Base-by-base conservation (phyloP, 1,284 basidiomycete genomes). In the Kalmanozyma brasiliensis region DNA sequence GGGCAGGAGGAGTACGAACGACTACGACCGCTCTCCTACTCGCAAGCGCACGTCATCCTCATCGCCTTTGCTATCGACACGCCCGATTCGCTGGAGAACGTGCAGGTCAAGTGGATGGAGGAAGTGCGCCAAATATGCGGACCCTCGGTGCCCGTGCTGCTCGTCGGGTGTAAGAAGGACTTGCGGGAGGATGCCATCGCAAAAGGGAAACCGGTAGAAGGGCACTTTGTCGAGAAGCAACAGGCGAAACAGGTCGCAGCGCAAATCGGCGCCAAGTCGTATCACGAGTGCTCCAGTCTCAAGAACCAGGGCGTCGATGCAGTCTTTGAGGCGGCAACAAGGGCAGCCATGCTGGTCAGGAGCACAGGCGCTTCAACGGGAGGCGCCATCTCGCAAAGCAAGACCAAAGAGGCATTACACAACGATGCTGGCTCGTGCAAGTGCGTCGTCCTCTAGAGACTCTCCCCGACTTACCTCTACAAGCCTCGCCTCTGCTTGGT, bases 21-120 rank as follows among this genome's bases (percentile, higher is more conserved):
- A 67, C 86, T 96, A 80, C 89, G 94, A 69, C 94, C 94, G 29
- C 88, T 98, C 82, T 96, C 93, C 23, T 98, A 98, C 84, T 94
- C 94, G 44, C 93, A 96, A 85, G 95, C 95, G 52, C 95, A 98
- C 84, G 93, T 98, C 79, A 97, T 98, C 82, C 88, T 98, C 70
- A 98, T 98, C 79, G 94, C 94, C 20, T 98, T 95, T 81, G 88
- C 92, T 41, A 90, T 98, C 81, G 95, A 98, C 84, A 94, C 94
- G 19, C 94, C 93, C 24, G 95, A 98, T 84, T 95, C 93, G 45
- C 85, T 98, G 62, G 95, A 98, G 74, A 98, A 98, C 84, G 94
- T 98, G 17, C 87, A 89, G 17, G 89, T 90, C 66, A 97, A 98
- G 91, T 98, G 95, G 95, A 96, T 94, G 83, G 77, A 79, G 44